Conservation (phyloP, 1,284 basidiomycete species). For the Cutaneotrichosporon daszewskae region DNA sequence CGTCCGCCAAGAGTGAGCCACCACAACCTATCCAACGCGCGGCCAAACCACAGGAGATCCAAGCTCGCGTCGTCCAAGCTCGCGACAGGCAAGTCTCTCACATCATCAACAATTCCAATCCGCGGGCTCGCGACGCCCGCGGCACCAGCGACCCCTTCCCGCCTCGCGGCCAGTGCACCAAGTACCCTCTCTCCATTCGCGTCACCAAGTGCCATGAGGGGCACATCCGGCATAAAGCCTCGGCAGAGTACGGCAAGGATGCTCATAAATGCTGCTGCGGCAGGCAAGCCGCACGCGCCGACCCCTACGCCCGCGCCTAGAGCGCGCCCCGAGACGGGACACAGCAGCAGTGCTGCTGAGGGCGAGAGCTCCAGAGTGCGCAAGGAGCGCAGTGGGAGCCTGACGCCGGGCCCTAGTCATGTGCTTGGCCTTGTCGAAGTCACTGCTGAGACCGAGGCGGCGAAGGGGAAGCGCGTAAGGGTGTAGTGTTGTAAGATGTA, state of each 20-base stretch:
- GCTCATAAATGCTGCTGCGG: constrained; percentile 28
- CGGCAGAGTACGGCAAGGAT: constrained; percentile 34
- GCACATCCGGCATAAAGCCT: constrained; percentile 36
- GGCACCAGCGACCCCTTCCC: constrained; percentile 4
- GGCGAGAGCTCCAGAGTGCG: constrained; percentile 12
- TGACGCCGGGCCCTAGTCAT: constrained; percentile 28
- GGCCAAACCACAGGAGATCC: constrained; percentile 22
- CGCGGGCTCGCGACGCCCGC: constrained; percentile 21
- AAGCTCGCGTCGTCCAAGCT: constrained; percentile 17
- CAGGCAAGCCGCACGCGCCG: not conserved
- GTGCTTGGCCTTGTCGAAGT: constrained; percentile 14
- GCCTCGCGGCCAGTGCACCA: constrained; percentile 25
- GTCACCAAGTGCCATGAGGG: constrained; percentile 25
- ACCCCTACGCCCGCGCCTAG: constrained; percentile 4
- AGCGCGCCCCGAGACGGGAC: not conserved
- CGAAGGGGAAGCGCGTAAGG: constrained; percentile 33
- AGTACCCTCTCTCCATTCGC: constrained; percentile 15
- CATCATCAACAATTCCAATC: constrained; percentile 38
- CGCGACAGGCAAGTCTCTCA: constrained; percentile 14
- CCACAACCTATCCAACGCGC: constrained; percentile 21
- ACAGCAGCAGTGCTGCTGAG: not conserved
- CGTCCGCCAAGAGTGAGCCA: constrained; percentile 9
- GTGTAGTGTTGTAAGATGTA: constrained; percentile 15
- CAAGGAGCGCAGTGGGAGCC: constrained; percentile 35
- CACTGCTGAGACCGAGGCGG: constrained; percentile 10